Evolutionary conservation across 306 rosid species (phyloP), one percentile per base, ranked within the genome.

Genomic region (Acacia acuminata): DNA sequence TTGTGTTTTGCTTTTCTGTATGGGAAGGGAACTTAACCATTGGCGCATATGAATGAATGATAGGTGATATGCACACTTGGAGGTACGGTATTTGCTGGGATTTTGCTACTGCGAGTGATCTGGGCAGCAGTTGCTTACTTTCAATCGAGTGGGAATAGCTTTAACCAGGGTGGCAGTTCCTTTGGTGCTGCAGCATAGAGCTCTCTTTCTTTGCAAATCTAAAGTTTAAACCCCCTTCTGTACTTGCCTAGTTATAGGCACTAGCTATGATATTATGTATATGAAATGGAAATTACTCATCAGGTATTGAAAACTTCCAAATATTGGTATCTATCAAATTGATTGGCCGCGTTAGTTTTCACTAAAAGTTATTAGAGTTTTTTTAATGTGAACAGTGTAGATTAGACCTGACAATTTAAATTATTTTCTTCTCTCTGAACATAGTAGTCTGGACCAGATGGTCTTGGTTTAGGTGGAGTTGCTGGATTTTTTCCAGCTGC

Each of bases 401-500:
- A 45, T 45, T 45, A 45, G 16, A 45, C 16, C 13, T 45, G 5
- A 45, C 51, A 12, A 45, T 45, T 45, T 12, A 12, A 45, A 45
- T 13, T 12, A 44, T 11, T 88, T 91, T 80, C 76, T 88, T 58
- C 72, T 86, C 40, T 58, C 88, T 74, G 94, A 88, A 77, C 80
- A 61, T 86, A 79, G 73, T 72, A 88, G 87, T 89, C 92, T 0
- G 93, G 94, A 30, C 91, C 96, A 72, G 96, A 94, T 82, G 94
- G 96, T 44, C 90, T 90, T 40, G 89, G 88, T 45, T 78, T 94
- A 76, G 96, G 98, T 10, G 98, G 98, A 8, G 92, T 94, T 40
- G 96, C 89, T 2, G 94, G 94, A 32, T 87, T 88, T 79, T 53
- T 93, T n/a, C 82, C 82, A 2, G 97, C 98, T 78, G 96, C 96